Evolutionary conservation across 2,329 filamentous ascomycete species (phyloP).

Genomic region (Ceratocystis huliohia): DNA sequence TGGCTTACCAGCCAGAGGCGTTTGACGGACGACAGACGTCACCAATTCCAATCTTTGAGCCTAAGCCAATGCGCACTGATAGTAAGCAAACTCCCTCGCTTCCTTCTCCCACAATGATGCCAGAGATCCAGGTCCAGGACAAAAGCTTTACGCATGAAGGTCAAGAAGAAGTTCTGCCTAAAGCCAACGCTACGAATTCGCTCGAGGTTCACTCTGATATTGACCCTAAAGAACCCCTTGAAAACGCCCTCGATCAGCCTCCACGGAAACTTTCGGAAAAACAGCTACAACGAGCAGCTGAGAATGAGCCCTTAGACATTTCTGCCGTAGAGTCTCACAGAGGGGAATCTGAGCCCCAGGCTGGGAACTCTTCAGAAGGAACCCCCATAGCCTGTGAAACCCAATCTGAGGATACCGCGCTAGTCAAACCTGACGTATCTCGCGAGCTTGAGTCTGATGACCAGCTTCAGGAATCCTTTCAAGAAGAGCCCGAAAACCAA

Average conservation of each 20-base stretch:
- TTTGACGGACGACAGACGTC: background rate
- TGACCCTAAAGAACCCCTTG: conserved; percentile 8
- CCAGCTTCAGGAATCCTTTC: background rate
- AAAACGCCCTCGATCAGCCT: background rate
- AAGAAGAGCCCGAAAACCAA: background rate
- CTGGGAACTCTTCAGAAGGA: background rate
- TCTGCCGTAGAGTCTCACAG: background rate
- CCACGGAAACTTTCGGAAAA: background rate
- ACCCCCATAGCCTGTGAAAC: background rate
- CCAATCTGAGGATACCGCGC: background rate
- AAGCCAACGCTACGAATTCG: background rate
- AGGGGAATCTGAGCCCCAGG: background rate
- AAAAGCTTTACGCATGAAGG: background rate
- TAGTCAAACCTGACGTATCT: background rate
- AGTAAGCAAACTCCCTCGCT: conserved; percentile 7
- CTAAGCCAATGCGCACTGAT: conserved; percentile 3
- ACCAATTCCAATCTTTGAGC: background rate
- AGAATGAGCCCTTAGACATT: background rate
- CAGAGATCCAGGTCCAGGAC: conserved; percentile 6
- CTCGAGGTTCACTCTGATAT: background rate
- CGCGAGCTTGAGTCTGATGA: background rate
- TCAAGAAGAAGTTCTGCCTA: background rate
- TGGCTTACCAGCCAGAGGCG: background rate
- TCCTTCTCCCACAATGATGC: background rate
- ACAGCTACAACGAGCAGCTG: background rate